Evolutionary conservation across 257 asterid species (phyloP).

Genomic region (Solanum clarkiae): DNA sequence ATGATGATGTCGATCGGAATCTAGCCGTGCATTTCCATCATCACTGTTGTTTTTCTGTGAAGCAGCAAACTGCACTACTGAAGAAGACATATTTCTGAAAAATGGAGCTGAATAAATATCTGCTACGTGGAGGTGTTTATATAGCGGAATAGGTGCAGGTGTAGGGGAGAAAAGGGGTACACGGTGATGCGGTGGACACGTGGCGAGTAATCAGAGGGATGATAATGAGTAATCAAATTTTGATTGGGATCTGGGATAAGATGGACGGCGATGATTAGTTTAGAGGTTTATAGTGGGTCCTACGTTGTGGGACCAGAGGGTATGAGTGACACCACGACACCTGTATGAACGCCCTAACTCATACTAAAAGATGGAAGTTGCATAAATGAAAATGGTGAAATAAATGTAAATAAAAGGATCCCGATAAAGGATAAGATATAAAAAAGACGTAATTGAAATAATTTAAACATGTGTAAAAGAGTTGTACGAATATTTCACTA

Average conservation of each 20-base stretch:
- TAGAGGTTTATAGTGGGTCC: background rate
- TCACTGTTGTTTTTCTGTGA: constrained; percentile 32
- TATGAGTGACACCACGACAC: too few relatives aligned
- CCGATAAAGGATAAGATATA: too few relatives aligned
- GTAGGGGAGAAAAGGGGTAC: background rate
- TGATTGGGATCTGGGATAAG: background rate
- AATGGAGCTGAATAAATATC: background rate
- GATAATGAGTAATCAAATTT: background rate
- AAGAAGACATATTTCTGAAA: constrained; percentile 30
- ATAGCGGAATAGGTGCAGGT: background rate
- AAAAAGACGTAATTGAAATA: too few relatives aligned
- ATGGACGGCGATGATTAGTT: background rate
- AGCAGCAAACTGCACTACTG: constrained; percentile 32
- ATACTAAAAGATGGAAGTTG: too few relatives aligned
- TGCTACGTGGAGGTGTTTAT: background rate
- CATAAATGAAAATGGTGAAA: too few relatives aligned
- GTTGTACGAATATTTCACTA: too few relatives aligned
- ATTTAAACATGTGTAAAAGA: too few relatives aligned
- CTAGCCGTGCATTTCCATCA: constrained; percentile 31
- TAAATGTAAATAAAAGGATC: too few relatives aligned
- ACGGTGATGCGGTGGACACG: background rate
- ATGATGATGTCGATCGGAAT: constrained; percentile 19
- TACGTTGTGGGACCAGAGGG: too few relatives aligned
- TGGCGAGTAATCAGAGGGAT: background rate
- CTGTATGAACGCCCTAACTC: too few relatives aligned